These are phyloP conservation scores for Gentiana straminea DNA, from an alignment of 257 asterid species.

Conservation along the genomic window DNA sequence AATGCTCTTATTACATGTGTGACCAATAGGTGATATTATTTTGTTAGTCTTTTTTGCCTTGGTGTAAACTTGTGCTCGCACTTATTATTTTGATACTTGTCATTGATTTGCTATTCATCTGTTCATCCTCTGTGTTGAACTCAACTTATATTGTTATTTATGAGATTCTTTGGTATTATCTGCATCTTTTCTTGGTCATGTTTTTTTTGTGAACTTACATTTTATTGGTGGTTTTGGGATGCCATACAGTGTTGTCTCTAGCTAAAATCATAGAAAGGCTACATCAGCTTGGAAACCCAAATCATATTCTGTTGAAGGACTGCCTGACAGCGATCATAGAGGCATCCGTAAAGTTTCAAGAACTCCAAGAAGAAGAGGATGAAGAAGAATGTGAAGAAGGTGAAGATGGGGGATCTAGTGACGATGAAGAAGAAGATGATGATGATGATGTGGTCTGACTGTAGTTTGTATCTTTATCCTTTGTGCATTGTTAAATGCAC, in stretches of 20 bases:
- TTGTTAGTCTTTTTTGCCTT: too few species aligned
- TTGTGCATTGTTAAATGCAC: too few species aligned
- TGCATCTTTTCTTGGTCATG: not conserved
- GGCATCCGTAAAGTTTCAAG: slow-evolving; percentile 20
- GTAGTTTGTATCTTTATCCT: not conserved
- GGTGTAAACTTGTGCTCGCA: too few species aligned
- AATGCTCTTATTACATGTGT: too few species aligned
- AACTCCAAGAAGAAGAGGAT: slow-evolving; percentile 22
- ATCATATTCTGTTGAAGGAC: slow-evolving; percentile 12
- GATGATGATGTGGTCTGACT: slow-evolving; percentile 15
- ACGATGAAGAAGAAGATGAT: slow-evolving; percentile 22
- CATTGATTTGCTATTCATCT: too few species aligned
- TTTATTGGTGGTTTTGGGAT: slow-evolving; percentile 1
- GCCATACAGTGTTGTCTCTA: slow-evolving; percentile 25
- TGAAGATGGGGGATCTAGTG: slow-evolving; percentile 20
- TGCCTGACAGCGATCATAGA: slow-evolving; percentile 23
- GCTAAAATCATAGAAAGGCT: slow-evolving; percentile 21
- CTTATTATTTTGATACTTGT: too few species aligned
- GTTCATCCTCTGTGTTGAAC: too few species aligned
- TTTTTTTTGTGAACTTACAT: not conserved
- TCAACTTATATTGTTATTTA: too few species aligned
- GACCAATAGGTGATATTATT: too few species aligned
- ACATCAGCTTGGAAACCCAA: slow-evolving; percentile 11
- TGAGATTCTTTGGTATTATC: not conserved
- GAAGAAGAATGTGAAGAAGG: slow-evolving; percentile 18